Evolutionary conservation across 768 basidiomycete genomes (phyloP).

Genomic region (Podaxis rugospora): DNA sequence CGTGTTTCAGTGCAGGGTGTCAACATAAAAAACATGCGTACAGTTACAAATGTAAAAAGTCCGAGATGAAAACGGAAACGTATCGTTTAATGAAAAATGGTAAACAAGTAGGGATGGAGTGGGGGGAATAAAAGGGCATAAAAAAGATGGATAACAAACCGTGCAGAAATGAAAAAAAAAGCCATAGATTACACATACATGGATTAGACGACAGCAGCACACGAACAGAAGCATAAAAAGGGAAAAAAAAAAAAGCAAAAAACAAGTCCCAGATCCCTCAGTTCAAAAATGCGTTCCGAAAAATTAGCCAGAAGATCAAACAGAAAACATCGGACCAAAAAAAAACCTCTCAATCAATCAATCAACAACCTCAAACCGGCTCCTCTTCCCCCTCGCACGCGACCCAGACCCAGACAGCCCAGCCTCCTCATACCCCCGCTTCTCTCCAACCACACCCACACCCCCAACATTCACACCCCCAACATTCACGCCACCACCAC

Average conservation of each 20-base stretch:
- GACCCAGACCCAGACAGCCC: constrained; percentile 5
- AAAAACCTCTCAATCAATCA: constrained; percentile 20
- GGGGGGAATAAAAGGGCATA: neutral
- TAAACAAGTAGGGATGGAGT: too few relatives aligned
- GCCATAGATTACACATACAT: neutral
- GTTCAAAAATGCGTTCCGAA: neutral
- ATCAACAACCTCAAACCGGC: constrained; percentile 59
- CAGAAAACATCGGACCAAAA: neutral
- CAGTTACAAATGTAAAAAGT: too few relatives aligned
- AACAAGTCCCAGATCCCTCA: neutral
- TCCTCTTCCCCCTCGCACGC: constrained; percentile 45
- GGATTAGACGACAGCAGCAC: neutral
- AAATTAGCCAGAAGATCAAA: neutral
- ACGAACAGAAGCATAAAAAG: neutral
- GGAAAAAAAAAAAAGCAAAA: neutral
- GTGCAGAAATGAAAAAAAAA: neutral
- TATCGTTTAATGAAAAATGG: too few relatives aligned
- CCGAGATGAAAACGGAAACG: too few relatives aligned
- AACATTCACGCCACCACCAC: constrained; percentile 17
- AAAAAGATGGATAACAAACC: neutral
- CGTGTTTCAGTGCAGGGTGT: too few relatives aligned
- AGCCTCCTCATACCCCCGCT: constrained; percentile 13
- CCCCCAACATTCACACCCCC: constrained; percentile 15
- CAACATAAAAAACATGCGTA: too few relatives aligned
- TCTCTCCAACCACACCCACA: constrained; percentile 9